Evolutionary conservation across 768 basidiomycete genomes (phyloP).

Genomic region (Dioszegia aurantiaca): DNA sequence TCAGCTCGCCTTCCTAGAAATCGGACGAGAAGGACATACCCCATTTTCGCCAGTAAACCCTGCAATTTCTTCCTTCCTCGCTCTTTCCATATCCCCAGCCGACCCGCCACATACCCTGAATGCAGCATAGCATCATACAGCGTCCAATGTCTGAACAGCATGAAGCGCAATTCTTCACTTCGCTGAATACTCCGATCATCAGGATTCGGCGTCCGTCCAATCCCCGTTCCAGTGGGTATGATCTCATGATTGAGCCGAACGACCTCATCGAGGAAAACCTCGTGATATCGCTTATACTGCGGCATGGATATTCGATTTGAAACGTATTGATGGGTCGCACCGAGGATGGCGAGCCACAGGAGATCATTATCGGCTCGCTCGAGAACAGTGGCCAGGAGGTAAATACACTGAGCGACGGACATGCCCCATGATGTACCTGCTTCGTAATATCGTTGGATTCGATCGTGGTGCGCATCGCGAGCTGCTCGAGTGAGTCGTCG

Average conservation of each 20-base stretch:
- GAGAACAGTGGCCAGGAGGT: conserved; percentile 82
- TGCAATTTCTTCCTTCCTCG: conserved; percentile 81
- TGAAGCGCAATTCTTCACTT: conserved; percentile 88
- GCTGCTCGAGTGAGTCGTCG: conserved; percentile 68
- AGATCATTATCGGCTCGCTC: conserved; percentile 91
- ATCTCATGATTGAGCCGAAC: conserved; percentile 72
- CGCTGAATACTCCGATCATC: conserved; percentile 80
- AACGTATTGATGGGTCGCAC: conserved; percentile 87
- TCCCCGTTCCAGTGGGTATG: conserved; percentile 1
- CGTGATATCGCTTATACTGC: conserved; percentile 75
- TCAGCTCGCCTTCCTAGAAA: neutral
- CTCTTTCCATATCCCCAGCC: conserved; percentile 95
- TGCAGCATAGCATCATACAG: conserved; percentile 98
- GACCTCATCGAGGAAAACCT: conserved; percentile 84
- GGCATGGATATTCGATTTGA: conserved; percentile 82
- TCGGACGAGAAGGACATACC: conserved; percentile 58
- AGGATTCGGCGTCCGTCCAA: conserved; percentile 55
- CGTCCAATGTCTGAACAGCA: conserved; percentile 94
- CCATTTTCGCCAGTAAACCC: conserved; percentile 96
- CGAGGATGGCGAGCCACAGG: conserved; percentile 90
- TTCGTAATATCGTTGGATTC: conserved; percentile 76
- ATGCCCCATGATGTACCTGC: conserved; percentile 84
- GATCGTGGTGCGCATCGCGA: conserved; percentile 62
- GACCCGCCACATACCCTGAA: conserved; percentile 90
- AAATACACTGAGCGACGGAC: conserved; percentile 82